These are phyloP conservation scores for Clathrus columnatus DNA, from an alignment of 768 basidiomycete species.

Conservation along the genomic window DNA sequence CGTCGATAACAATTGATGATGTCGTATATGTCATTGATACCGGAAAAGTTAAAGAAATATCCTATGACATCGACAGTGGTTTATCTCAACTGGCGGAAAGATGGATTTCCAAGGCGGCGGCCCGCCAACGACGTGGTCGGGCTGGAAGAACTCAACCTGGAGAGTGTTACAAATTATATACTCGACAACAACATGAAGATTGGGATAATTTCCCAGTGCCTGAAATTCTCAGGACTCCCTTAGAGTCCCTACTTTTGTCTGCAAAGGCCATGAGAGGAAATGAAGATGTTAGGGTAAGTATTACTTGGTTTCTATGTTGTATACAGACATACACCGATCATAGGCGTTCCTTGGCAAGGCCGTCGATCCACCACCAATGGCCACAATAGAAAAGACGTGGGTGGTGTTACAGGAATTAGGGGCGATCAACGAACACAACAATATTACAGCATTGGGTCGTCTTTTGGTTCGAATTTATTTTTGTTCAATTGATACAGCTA, in stretches of 20 bases:
- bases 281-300: conserved; percentile 63
- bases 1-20: conserved; percentile 87
- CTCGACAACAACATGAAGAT: conserved; percentile 55
- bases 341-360: conserved; percentile 63
- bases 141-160: conserved; percentile 83
- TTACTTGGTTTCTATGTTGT: conserved; percentile 13
- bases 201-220: conserved; percentile 72
- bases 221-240: conserved; percentile 79
- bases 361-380: conserved; percentile 73
- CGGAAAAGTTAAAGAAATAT: conserved; percentile 80
- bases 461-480: conserved; percentile 47
- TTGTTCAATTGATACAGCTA: too few species aligned
- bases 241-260: conserved; percentile 73
- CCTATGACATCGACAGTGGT: conserved; percentile 58
- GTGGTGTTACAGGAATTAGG: conserved; percentile 65
- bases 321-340: too few species aligned
- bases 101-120: conserved; percentile 73
- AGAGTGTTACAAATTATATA: conserved; percentile 83
- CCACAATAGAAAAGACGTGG: conserved; percentile 73
- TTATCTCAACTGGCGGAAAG: conserved; percentile 71
- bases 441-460: conserved; percentile 70
- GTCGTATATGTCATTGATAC: conserved; percentile 77
- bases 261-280: conserved; percentile 74
- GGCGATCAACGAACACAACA: conserved; percentile 51
- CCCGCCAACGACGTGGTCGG: conserved; percentile 77